Evolutionary conservation across 352 stramenopile genomes (phyloP).

Genomic region (Saprolegnia parasitica): DNA sequence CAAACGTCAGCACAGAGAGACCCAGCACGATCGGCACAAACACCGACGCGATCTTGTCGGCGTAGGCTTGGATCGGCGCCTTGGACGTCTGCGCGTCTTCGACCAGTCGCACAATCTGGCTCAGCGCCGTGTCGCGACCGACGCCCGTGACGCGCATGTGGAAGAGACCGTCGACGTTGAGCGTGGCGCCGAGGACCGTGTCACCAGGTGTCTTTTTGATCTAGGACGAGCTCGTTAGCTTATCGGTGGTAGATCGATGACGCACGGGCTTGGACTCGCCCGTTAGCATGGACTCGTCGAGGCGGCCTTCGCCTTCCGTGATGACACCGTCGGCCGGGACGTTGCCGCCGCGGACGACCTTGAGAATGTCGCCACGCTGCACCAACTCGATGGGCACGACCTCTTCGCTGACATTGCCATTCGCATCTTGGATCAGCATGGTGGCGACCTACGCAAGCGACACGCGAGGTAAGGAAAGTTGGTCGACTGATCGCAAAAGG

Average conservation of each 20-base stretch:
- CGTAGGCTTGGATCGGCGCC: conserved; percentile 96
- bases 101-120: conserved; percentile 98
- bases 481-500: neutral
- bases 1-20: conserved; percentile 92
- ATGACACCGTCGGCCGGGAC: conserved; percentile 93
- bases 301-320: conserved; percentile 80
- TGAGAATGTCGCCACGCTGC: conserved; percentile 89
- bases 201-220: conserved; percentile 84
- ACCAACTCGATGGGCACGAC: conserved; percentile 84
- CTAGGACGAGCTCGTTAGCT: neutral
- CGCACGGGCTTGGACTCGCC: conserved; percentile 90
- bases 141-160: conserved; percentile 91
- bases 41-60: conserved; percentile 90
- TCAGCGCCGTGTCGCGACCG: conserved; percentile 90
- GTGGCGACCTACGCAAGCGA: conserved; percentile 70
- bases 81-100: conserved; percentile 97
- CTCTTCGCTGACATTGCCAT: conserved; percentile 60
- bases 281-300: conserved; percentile 95
- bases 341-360: conserved; percentile 88
- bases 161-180: conserved; percentile 90
- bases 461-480: neutral
- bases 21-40: conserved; percentile 95
- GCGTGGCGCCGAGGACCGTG: conserved; percentile 85
- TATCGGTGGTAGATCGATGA: conserved; percentile 28
- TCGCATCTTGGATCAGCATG: conserved; percentile 77